These are phyloP conservation scores for Penicillium odoratum DNA, from an alignment of 495 filamentous ascomycete genomes.

Conservation along the genomic window DNA sequence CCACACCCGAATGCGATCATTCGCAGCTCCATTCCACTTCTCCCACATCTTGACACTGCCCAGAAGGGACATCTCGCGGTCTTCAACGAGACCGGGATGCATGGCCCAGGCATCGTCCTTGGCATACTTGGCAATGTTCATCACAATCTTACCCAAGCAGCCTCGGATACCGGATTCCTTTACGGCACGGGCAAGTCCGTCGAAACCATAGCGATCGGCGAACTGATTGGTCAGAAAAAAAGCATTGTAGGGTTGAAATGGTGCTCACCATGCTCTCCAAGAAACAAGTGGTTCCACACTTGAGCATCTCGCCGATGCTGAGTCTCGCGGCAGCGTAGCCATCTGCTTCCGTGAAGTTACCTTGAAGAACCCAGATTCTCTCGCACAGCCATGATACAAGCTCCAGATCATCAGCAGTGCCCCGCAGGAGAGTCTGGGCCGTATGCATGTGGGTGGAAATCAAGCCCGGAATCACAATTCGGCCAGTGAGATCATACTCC, in stretches of 20 bases:
- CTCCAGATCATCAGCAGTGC: slow-evolving; percentile 47
- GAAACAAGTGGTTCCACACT: slow-evolving; percentile 52
- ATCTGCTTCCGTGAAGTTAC: slow-evolving; percentile 44
- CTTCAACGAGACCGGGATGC: slow-evolving; percentile 49
- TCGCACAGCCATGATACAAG: slow-evolving; percentile 50
- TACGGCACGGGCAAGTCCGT: slow-evolving; percentile 46
- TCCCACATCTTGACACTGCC: slow-evolving; percentile 46
- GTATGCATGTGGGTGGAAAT: slow-evolving; percentile 53
- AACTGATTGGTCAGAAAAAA: slow-evolving; percentile 28
- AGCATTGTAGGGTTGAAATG: neutral
- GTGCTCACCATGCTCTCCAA: slow-evolving; percentile 47
- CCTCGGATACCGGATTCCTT: slow-evolving; percentile 50
- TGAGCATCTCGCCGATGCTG: slow-evolving; percentile 52
- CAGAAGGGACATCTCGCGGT: slow-evolving; percentile 43
- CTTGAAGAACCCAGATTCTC: slow-evolving; percentile 50
- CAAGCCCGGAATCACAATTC: slow-evolving; percentile 49
- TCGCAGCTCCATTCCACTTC: slow-evolving; percentile 48
- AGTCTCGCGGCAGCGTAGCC: slow-evolving; percentile 48
- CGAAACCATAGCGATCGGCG: slow-evolving; percentile 46
- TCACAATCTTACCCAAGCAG: slow-evolving; percentile 46
- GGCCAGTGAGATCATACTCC: slow-evolving; percentile 35
- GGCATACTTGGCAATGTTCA: slow-evolving; percentile 42
- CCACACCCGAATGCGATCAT: slow-evolving; percentile 52
- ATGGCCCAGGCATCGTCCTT: slow-evolving; percentile 49
- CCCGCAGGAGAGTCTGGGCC: slow-evolving; percentile 50